Base-by-base conservation (phyloP, 768 basidiomycete genomes). In the Suillus sp. region DNA sequence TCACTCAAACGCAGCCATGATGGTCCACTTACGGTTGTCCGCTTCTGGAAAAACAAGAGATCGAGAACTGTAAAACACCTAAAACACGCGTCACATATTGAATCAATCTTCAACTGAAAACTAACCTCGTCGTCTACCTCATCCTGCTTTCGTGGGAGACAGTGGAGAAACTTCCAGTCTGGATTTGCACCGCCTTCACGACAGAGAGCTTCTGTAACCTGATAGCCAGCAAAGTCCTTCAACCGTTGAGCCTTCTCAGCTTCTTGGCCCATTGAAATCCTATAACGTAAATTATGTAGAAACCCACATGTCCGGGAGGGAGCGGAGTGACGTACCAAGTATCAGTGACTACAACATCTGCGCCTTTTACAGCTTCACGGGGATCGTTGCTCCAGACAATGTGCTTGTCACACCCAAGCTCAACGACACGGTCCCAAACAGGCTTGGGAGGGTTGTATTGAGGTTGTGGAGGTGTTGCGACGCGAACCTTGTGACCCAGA, bases 211-310 rank as follows among this genome's bases (percentile, higher is more conserved):
- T 98, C 95, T 2, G 96, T 99, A 56, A 99, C 88, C 72, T 98
- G 97, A 76, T 93, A 99, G 2, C 97, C 96, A 20, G 84, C 66
- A 78, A 99, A 99, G 63, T 93, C 96, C 57, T 85, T 79, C 48
- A 96, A 74, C 18, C 96, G 88, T 68, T 93, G 87, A 37, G 80
- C 92, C 66, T 95, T 94, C 75, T 99, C 95, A 1, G 89, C 91
- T 77, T 99, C 97, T 76, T 97, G 95, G 20, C 97, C 97, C 97
- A 99, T 99, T 2, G 96, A 98, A 66, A 99, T 95, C 95, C 94
- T 96, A 70, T 16, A 32, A 13, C 20, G 1, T 14, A 34, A 16
- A 13, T 30, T 4, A 3, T 57, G 9, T 30, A 6, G 18, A 55
- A 27, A 56, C 34, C 8, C 18, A 40, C 10, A 20, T 20, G 32